Conservation (phyloP, 805 yeast genomes). For the Limtongia smithiae region DNA sequence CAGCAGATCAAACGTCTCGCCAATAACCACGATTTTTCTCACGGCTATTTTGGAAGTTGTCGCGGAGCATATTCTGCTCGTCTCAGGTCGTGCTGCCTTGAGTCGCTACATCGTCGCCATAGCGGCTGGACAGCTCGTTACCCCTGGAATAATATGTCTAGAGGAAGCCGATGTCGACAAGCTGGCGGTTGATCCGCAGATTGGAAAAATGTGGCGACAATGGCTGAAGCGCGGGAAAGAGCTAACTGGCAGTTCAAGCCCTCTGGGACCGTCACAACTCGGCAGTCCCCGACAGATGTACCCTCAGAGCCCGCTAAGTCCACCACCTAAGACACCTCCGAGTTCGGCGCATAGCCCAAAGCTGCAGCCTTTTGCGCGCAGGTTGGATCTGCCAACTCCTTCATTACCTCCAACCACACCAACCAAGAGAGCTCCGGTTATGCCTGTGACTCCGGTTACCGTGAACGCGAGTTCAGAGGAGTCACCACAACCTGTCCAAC, state of each 20-base stretch:
- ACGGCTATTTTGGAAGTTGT: slow-evolving; percentile 10
- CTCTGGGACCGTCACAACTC: background rate
- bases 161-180: slow-evolving; percentile 8
- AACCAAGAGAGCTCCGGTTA: too few species aligned
- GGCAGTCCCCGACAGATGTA: too few species aligned
- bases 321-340: too few species aligned
- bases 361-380: too few species aligned
- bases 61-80: slow-evolving; percentile 9
- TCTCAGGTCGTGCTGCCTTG: slow-evolving; percentile 16
- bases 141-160: background rate
- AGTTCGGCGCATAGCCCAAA: too few species aligned
- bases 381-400: too few species aligned
- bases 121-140: slow-evolving; percentile 1
- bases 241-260: background rate
- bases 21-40: slow-evolving; percentile 12
- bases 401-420: too few species aligned
- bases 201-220: slow-evolving; percentile 14
- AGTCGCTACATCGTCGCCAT: slow-evolving; percentile 13
- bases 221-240: slow-evolving; percentile 6
- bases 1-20: background rate
- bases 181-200: slow-evolving; percentile 11
- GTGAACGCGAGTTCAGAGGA: too few species aligned
- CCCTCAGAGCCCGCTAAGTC: too few species aligned
- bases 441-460: too few species aligned
- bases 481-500: too few species aligned